Evolutionary conservation across 768 basidiomycete species (phyloP).

Genomic region (Lactarius akahatsu): DNA sequence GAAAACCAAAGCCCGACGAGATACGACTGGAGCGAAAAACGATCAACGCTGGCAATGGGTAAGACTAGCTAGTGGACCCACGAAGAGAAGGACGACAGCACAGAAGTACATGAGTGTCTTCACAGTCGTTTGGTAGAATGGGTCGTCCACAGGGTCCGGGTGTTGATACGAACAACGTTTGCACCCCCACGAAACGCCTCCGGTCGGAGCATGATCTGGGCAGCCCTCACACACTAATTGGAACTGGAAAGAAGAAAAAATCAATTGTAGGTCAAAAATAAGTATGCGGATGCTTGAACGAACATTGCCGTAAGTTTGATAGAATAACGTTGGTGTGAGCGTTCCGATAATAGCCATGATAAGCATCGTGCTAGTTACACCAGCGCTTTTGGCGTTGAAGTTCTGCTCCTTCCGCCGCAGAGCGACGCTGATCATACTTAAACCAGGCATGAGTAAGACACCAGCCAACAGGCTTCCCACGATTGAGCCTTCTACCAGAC

Average conservation of each 20-base stretch:
- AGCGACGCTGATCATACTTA: conserved; percentile 92
- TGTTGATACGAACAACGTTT: conserved; percentile 93
- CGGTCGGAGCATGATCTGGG: conserved; percentile 41
- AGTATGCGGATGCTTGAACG: conserved; percentile 37
- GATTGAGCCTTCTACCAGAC: conserved; percentile 95
- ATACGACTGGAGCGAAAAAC: conserved; percentile 66
- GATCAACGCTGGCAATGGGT: conserved; percentile 18
- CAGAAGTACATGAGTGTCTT: conserved; percentile 96
- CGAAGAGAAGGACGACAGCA: conserved; percentile 84
- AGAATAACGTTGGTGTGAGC: conserved; percentile 92
- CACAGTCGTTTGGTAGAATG: conserved; percentile 95
- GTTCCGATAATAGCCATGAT: conserved; percentile 99
- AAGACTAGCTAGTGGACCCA: conserved; percentile 44
- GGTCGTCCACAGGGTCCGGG: conserved; percentile 88
- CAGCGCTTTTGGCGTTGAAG: conserved; percentile 99
- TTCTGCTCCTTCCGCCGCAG: conserved; percentile 89
- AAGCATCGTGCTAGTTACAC: conserved; percentile 98
- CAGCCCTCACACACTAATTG: conserved; percentile 84
- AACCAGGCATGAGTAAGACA: conserved; percentile 94
- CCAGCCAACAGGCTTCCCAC: conserved; percentile 94
- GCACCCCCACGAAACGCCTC: conserved; percentile 72
- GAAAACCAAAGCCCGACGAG: conserved; percentile 98
- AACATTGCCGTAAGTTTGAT: conserved; percentile 97
- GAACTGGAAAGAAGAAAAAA: conserved; percentile 53
- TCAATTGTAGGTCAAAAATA: conserved; percentile 15